Evolutionary conservation across 2,329 filamentous ascomycete species (phyloP).

Genomic region (Hymenoscyphus occultus): DNA sequence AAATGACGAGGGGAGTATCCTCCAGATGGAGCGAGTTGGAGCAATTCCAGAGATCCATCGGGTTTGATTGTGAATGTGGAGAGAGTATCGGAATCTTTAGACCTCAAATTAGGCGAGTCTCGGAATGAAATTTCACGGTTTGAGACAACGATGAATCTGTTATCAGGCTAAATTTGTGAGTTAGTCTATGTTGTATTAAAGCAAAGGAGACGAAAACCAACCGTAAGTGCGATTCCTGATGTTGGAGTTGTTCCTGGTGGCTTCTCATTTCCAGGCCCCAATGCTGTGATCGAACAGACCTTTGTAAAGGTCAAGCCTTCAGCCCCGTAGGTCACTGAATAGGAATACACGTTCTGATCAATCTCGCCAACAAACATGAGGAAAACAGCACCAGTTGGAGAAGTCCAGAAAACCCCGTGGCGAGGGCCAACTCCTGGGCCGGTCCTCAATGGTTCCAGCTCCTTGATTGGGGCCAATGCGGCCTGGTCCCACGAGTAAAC

Average conservation of each 20-base stretch:
- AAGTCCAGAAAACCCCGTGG: slow-evolving; percentile 45
- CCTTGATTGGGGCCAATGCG: slow-evolving; percentile 37
- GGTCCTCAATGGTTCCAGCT: slow-evolving; percentile 36
- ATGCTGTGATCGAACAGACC: slow-evolving; percentile 15
- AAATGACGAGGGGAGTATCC: slow-evolving; percentile 45
- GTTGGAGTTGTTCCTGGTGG: slow-evolving; percentile 14
- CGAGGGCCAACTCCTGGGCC: slow-evolving; percentile 46
- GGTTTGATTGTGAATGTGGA: slow-evolving; percentile 38
- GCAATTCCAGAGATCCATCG: slow-evolving; percentile 40
- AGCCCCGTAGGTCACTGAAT: slow-evolving; percentile 14
- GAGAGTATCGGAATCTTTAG: slow-evolving; percentile 39
- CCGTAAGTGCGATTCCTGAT: slow-evolving; percentile 14
- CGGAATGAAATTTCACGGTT: slow-evolving; percentile 20
- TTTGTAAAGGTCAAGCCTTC: slow-evolving; percentile 8
- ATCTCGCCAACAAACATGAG: slow-evolving; percentile 47
- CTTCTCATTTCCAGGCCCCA: slow-evolving; percentile 13
- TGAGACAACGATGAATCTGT: slow-evolving; percentile 21
- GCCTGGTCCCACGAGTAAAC: slow-evolving; percentile 43
- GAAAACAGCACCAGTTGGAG: slow-evolving; percentile 26
- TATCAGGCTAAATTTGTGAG: slow-evolving; percentile 13
- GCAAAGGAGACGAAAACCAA: not conserved
- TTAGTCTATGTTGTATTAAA: not conserved
- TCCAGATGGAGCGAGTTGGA: slow-evolving; percentile 43
- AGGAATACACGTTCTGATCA: slow-evolving; percentile 39
- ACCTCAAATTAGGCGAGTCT: slow-evolving; percentile 7